Base-by-base conservation (phyloP, 1,139 yeast species). In the Kodamaea plutei region DNA sequence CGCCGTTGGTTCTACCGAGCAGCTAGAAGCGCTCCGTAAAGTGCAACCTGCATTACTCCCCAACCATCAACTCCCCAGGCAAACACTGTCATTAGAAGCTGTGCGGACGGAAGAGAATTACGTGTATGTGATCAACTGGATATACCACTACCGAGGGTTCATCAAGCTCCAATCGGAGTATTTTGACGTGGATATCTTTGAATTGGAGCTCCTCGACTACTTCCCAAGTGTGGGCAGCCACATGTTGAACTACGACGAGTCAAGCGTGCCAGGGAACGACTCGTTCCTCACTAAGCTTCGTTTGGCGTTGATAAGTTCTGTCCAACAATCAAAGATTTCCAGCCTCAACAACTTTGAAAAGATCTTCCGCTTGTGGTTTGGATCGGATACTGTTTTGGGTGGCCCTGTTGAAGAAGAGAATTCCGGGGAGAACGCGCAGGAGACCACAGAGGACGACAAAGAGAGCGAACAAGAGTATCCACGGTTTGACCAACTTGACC, bases 131-230 rank as follows among this genome's bases (percentile, higher is more conserved):
- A 54, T 71, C 7, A 69, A 72, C 50, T 75, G 80, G 80, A 43
- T 74, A 23, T 66, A 67, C 39, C 52, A 64, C 26, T 64, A 61
- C 43, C 61, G 74, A 31, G 72, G 71, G 4, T 58, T 56, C 36
- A 45, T 74, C 22, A 65, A 58, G 40, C 47, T 75, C 27, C 59
- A 61, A 7, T 54, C 59, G 9, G 80, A 73, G 36, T 54, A 58
- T 25, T 75, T 75, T 43, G 80, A 74, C 48, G 67, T 66, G 10
- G 78, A 73, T 33, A 57, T 73, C 29, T 71, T 74, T 36, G 81
- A 75, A 44, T 67, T 73, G 42, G 81, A 75, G 43, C 54, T 75
- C 17, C 48, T 74, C 23, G 61, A 68, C 33, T 52, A 65, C 32
- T 41, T 45, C 21, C 44, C 47, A 3, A 16, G 30, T 6, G 22